Base-by-base conservation (phyloP, 2,329 filamentous ascomycete species). In the Aspergillus pseudoglaucus region DNA sequence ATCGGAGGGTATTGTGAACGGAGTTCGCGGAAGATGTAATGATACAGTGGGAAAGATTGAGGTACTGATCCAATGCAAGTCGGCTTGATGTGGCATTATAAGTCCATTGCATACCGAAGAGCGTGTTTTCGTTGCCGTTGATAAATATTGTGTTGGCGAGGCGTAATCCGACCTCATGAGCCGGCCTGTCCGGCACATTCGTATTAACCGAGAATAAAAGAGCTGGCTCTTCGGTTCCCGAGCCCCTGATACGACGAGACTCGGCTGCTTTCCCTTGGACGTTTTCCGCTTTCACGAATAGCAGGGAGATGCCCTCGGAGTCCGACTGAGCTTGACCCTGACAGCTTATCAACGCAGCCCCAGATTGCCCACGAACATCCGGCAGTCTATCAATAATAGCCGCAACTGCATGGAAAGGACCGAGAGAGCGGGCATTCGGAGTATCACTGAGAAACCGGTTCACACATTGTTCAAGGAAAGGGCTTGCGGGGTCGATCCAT, bases 141-240 rank as follows among this genome's bases (percentile, higher is more conserved):
- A 67, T 44, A 39, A 72, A 72, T 8, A 72, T 56, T 1, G 69
- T 72, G 41, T 71, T 69, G 30, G 69, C 66, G 22, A 71, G 61
- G n/a, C 65, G 67, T 22, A 72, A 44, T 35, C 68, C 68, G 37
- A 72, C 50, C 44, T 69, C 62, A 44, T 68, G 56, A 9, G 57
- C 47, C 8, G 50, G 25, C 10, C 45, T 23, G 44, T 41, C 46
- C 30, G 39, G 35, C 35, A 22, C 17, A 39, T 46, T 27, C 14
- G 51, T 46, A 30, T 54, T 52, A 20, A 63, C 50, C 6, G 60
- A 59, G 37, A 68, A 61, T 23, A 62, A 49, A 12, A 72, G 53
- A 17, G 60, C 59, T 12, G 68, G 49, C 41, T 71, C 65, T 15
- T 66, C 59, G 5, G 53, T 52, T 9, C 58, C 59, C 38, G 61